Base-by-base conservation (phyloP, 2,329 filamentous ascomycete genomes). In the Diaporthe citri region DNA sequence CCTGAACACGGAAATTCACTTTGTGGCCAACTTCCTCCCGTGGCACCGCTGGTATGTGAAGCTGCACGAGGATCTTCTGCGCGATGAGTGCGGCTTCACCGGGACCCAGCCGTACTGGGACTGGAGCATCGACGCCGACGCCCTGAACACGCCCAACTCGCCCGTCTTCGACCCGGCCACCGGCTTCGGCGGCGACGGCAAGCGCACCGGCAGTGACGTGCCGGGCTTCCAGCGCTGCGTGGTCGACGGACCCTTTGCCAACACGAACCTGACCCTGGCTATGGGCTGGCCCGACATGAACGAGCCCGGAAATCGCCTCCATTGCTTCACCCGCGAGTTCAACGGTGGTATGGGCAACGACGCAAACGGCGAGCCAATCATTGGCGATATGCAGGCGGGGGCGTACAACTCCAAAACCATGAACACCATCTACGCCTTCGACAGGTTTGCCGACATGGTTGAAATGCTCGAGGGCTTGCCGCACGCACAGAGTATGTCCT, bases 41-140 rank as follows among this genome's bases (percentile, higher is more conserved):
- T 62, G 59, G 39, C 59, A 62, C 39, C 59, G 39, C 15, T 43
- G 59, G 59, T 62, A 28, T 6, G 57, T 62, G 6, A 22, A 62
- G 57, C n/a, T 62, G n/a, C 57, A 22, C n/a, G 57, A 62, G 57
- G 57, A 62, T 4, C 3, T 62, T 13, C 57, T 62, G 36, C 57
- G 57, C 13, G 17, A 3, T n/a, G 57, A 62, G 36, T 62, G 57
- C 36, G 57, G 57, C 36, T 62, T 62, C 57, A 62, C 13, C 3
- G 57, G 57, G 0, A 43, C n/a, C 57, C n/a, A 28, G 57, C 57
- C 57, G 36, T 62, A 62, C 36, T 62, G 57, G 57, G 57, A 62
- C 57, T 62, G 57, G 57, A 62, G 36, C 57, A 62, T 62, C 39
- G 57, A 62, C 36, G 57, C n/a, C 36, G 57, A 62, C 57, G 57